Base-by-base conservation (phyloP, 768 basidiomycete species). In the Trametes meyenii region DNA sequence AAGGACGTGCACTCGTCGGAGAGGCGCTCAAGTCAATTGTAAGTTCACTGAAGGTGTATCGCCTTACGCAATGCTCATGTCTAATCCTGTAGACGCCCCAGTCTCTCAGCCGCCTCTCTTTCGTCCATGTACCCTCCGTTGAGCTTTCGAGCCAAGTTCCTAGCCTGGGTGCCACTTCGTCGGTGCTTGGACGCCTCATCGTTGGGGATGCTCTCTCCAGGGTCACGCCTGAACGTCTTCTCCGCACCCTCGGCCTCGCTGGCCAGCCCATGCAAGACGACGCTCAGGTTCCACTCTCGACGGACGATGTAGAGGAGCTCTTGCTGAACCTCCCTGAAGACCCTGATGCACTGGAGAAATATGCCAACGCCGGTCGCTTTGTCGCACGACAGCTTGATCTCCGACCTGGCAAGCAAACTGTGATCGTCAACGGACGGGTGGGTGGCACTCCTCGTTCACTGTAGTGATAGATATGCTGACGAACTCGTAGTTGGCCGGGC, bases 361-460 rank as follows among this genome's bases (percentile, higher is more conserved):
- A 78, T 64, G 69, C 83, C 13, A 77, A 72, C 50, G 71, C 78
- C 0, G 77, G 81, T 60, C 76, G 78, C 36, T 69, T 84, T 21
- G 67, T 92, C 14, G 78, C 79, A 2, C 77, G 84, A 26, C 81
- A 83, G 53, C 66, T 93, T 2, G 80, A 81, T n/a, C 68, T 95
- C 26, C 66, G 71, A 14, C 82, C 87, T 1, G 89, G 88, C 0
- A 74, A 87, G 59, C 78, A 78, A 21, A 91, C 82, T 0, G 60
- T 98, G 39, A 62, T 96, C 38, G 76, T 92, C 53, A 97, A 97
- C 66, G 96, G 96, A 24, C 80, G 96, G 35, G 94, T 96, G 70
- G 71, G 89, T 2, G 35, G 1, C 23, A 10, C 59, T 24, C 19
- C 19, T 3, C 3, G 5, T 33, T 33, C 7, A 5, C 11, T 6